Evolutionary conservation across 2,329 filamentous ascomycete genomes (phyloP).

Genomic region (Beauveria sp.): DNA sequence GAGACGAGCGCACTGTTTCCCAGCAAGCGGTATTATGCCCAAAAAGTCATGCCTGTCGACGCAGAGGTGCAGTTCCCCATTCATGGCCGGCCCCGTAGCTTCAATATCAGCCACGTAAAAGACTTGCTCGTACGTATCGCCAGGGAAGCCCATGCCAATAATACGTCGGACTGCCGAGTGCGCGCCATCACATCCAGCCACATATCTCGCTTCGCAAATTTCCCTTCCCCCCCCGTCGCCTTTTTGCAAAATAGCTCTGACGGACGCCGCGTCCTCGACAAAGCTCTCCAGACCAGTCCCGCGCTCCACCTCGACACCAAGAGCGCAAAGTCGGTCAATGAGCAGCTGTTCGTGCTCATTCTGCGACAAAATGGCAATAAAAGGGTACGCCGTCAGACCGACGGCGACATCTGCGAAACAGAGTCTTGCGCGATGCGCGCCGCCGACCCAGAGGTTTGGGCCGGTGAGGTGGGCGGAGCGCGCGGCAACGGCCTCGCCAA

Average conservation of each 20-base stretch:
- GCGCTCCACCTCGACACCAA: slow-evolving; percentile 1
- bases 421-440: background rate
- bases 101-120: slow-evolving; percentile 13
- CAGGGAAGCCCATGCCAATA: background rate
- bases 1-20: background rate
- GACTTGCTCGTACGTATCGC: slow-evolving; percentile 5
- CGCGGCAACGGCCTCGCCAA: background rate
- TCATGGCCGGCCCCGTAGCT: slow-evolving; percentile 3
- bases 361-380: background rate
- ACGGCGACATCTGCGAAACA: background rate
- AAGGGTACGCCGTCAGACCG: background rate
- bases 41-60: slow-evolving; percentile 8
- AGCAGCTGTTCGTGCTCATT: slow-evolving; percentile 9
- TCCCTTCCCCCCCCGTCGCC: background rate
- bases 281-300: background rate
- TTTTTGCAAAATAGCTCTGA: background rate
- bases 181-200: slow-evolving; percentile 11
- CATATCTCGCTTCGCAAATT: background rate
- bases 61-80: slow-evolving; percentile 8
- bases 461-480: background rate
- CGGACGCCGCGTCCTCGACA: background rate
- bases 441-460: slow-evolving; percentile 6
- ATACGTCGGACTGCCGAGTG: background rate
- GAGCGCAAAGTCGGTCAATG: background rate
- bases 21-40: background rate